A percentile compares a stretch with the other conserved stretches of the same genome.
phyloP scores from a whole-genome alignment of 108 stramenopile genomes.

The Epithemia pelagica region DNA sequence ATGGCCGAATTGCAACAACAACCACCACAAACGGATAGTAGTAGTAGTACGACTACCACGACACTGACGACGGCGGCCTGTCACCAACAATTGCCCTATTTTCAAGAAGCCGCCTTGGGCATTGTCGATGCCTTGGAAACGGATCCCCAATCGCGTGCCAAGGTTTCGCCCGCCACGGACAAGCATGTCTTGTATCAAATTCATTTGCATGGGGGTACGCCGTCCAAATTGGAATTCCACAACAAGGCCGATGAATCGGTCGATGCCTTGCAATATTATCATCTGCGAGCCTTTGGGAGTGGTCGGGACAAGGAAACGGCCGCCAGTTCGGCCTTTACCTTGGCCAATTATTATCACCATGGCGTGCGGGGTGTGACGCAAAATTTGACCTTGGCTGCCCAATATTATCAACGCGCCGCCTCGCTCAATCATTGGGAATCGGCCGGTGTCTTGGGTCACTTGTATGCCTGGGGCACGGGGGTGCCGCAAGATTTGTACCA shows the following conservation, averaged over 20 bases:
- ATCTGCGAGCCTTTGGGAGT: slow-evolving; percentile 39
- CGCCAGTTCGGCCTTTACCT: slow-evolving; percentile 50
- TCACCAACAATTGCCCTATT: slow-evolving; percentile 66
- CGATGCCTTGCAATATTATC: slow-evolving; percentile 82
- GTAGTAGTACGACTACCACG: background rate
- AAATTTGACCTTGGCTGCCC: slow-evolving; percentile 62
- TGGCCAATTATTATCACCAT: slow-evolving; percentile 67
- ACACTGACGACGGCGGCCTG: slow-evolving; percentile 20
- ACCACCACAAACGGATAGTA: background rate
- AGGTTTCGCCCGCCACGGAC: slow-evolving; percentile 65
- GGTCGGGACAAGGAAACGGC: slow-evolving; percentile 3
- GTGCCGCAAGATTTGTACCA: slow-evolving; percentile 44
- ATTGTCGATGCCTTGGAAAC: slow-evolving; percentile 70
- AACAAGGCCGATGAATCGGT: slow-evolving; percentile 79
- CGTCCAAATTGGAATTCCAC: slow-evolving; percentile 43
- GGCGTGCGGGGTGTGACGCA: slow-evolving; percentile 71
- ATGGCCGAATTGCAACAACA: slow-evolving; percentile 5
- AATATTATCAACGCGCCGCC: slow-evolving; percentile 75
- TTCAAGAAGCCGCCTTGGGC: slow-evolving; percentile 69
- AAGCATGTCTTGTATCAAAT: slow-evolving; percentile 66
- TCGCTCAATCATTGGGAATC: slow-evolving; percentile 63
- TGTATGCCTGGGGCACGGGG: slow-evolving; percentile 78
- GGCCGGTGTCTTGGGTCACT: slow-evolving; percentile 62
- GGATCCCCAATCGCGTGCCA: slow-evolving; percentile 43
- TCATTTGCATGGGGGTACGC: slow-evolving; percentile 73